Evolutionary conservation across 2,329 filamentous ascomycete genomes (phyloP), one percentile per base, ranked within the genome.

Genomic region (Malbranchea zuffiana): DNA sequence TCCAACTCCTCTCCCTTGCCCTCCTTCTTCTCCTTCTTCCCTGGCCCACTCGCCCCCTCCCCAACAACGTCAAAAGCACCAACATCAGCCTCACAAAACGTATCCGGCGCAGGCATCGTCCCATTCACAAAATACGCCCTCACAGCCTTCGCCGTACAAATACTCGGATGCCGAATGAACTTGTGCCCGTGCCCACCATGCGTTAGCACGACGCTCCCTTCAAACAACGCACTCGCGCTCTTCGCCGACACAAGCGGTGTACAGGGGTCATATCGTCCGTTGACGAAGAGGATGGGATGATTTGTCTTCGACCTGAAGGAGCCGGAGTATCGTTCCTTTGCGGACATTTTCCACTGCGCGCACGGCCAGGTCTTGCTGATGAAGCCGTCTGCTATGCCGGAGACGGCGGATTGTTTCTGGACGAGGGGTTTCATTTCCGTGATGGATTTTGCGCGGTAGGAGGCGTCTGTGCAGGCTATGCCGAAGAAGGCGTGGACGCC

Each of bases 81-180:
- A 13, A 38, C 10, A 32, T 45, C 45, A 29, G 45, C 42, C 31
- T 56, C 37, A 36, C 60, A 63, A 5, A 53, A 37, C 10, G 50
- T 56, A 4, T 52, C 54, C 2, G 44, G 40, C 18, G 50, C 34
- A 1, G 60, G 61, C 16, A 64, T 35, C 3, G 48, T 55, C 3
- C 58, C 58, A 28, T 61, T 49, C 3, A 32, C 33, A 47, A 59
- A 63, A 38, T 62, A 63, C 6, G 44, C 47, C 17, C 44, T 39
- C 3, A 56, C 49, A 4, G 46, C 42, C 24, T 44, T 40, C 5
- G 49, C 37, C 3, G 49, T 53, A 43, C 61, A 64, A 7, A 44
- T 34, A 1, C 55, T 61, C 2, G 53, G 51, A 3, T 50, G 42
- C 37, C 43, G 5, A 55, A 21, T 2, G 47, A 53, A 32, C 37